Evolutionary conservation across 768 basidiomycete species (phyloP).

Genomic region (Tricholoma bakamatsutake): DNA sequence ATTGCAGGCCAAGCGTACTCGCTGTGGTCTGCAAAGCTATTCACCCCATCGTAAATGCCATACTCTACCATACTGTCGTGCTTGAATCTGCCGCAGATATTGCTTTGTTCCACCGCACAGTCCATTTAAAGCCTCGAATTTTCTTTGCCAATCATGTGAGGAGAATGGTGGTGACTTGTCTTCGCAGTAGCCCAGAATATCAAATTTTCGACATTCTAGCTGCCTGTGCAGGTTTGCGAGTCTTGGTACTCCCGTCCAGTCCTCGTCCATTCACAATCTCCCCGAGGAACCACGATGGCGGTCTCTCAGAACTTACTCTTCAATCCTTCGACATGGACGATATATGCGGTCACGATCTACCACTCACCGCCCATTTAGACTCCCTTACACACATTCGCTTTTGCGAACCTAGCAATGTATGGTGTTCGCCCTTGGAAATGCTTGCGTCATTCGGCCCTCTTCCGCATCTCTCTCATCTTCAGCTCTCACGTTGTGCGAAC

Average conservation of each 20-base stretch:
- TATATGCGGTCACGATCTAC: background rate
- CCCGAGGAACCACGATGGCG: slow-evolving; percentile 7
- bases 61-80: slow-evolving; percentile 35
- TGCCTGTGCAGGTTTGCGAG: slow-evolving; percentile 28
- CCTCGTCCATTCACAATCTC: slow-evolving; percentile 14
- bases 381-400: slow-evolving; percentile 32
- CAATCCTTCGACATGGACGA: slow-evolving; percentile 19
- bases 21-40: slow-evolving; percentile 27
- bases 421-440: slow-evolving; percentile 29
- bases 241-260: slow-evolving; percentile 23
- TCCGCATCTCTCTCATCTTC: slow-evolving; percentile 32
- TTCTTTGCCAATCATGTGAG: slow-evolving; percentile 29
- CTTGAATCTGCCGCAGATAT: slow-evolving; percentile 25
- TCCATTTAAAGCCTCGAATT: slow-evolving; percentile 17
- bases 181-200: slow-evolving; percentile 12
- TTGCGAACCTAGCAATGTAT: slow-evolving; percentile 31
- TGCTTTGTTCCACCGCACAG: slow-evolving; percentile 31
- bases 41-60: slow-evolving; percentile 23
- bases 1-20: slow-evolving; percentile 23
- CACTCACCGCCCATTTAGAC: slow-evolving; percentile 9
- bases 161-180: slow-evolving; percentile 29
- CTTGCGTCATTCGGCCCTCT: slow-evolving; percentile 27
- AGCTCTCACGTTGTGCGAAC: slow-evolving; percentile 32
- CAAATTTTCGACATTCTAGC: slow-evolving; percentile 24
- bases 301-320: slow-evolving; percentile 22